These are phyloP conservation scores for Rhizopus microsporus DNA, from an alignment of 371 early-diverging fungal species.

Conservation along the genomic window DNA sequence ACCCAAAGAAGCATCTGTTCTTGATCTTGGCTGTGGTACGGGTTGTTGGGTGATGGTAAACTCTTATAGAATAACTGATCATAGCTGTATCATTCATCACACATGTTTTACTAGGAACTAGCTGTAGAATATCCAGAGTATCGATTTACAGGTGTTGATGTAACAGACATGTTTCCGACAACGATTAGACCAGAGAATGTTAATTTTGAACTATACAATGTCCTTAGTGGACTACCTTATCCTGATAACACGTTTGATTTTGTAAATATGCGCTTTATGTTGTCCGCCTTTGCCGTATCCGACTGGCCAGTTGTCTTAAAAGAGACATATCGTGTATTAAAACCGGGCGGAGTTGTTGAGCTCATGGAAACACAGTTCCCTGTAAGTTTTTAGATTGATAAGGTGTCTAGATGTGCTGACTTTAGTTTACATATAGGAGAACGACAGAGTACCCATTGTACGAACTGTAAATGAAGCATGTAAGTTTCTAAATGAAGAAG, in stretches of 20 bases:
- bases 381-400: slow-evolving; percentile 17
- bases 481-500: slow-evolving; percentile 6
- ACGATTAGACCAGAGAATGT: slow-evolving; percentile 49
- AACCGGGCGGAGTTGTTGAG: slow-evolving; percentile 48
- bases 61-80: neutral
- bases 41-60: slow-evolving; percentile 34
- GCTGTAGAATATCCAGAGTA: slow-evolving; percentile 56
- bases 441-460: slow-evolving; percentile 9
- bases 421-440: slow-evolving; percentile 13
- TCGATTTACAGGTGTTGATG: slow-evolving; percentile 56
- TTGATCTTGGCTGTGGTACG: slow-evolving; percentile 34
- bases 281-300: slow-evolving; percentile 27
- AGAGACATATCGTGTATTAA: slow-evolving; percentile 48
- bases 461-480: slow-evolving; percentile 18
- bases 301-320: slow-evolving; percentile 41
- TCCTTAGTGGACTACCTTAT: slow-evolving; percentile 45
- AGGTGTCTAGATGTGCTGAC: neutral
- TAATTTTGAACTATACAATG: slow-evolving; percentile 37
- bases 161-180: slow-evolving; percentile 47
- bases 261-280: slow-evolving; percentile 49
- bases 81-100: slow-evolving; percentile 4
- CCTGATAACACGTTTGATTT: slow-evolving; percentile 47
- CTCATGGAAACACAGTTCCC: slow-evolving; percentile 48
- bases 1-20: slow-evolving; percentile 13
- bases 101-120: slow-evolving; percentile 46